Evolutionary conservation across 208 protist species (phyloP).

Genomic region (Crithidia thermophila): DNA sequence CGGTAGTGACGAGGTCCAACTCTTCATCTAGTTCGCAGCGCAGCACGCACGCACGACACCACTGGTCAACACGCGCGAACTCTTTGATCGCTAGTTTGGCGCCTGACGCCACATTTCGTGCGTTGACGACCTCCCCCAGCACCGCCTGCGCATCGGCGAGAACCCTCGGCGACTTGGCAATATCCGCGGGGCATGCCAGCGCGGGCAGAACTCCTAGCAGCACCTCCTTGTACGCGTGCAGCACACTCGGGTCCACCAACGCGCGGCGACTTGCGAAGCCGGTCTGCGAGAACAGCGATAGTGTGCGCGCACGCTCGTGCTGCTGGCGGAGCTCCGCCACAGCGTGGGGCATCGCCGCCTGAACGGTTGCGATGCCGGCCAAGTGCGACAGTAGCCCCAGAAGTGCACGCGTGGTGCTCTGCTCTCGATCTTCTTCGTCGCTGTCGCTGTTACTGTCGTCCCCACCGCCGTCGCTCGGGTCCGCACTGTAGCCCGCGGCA

Average conservation of each 20-base stretch:
- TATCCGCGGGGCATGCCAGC: not conserved
- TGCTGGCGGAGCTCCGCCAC: constrained; percentile 6
- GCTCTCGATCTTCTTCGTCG: not conserved
- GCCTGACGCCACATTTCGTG: too few relatives aligned
- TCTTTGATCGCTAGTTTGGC: too few relatives aligned
- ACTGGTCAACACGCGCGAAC: too few relatives aligned
- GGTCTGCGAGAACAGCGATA: not conserved
- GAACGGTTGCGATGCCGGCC: constrained; percentile 12
- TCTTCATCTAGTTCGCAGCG: too few relatives aligned
- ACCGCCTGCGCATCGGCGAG: not conserved
- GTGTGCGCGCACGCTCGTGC: not conserved
- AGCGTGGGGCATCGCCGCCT: not conserved
- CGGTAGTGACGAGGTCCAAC: too few relatives aligned
- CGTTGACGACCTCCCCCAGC: constrained; percentile 4
- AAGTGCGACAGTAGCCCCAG: constrained; percentile 12
- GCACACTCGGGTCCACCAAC: constrained; percentile 19
- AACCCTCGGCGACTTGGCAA: not conserved
- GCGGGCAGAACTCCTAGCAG: constrained; percentile 11
- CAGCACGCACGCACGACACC: too few relatives aligned
- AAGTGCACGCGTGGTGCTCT: not conserved
- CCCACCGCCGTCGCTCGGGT: not conserved
- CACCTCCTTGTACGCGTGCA: constrained; percentile 16
- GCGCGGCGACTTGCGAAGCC: not conserved
- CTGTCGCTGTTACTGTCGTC: not conserved
- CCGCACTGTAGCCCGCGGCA: not conserved